phyloP scores from a whole-genome alignment of 257 asterid species.

The Lycium ferocissimum region DNA sequence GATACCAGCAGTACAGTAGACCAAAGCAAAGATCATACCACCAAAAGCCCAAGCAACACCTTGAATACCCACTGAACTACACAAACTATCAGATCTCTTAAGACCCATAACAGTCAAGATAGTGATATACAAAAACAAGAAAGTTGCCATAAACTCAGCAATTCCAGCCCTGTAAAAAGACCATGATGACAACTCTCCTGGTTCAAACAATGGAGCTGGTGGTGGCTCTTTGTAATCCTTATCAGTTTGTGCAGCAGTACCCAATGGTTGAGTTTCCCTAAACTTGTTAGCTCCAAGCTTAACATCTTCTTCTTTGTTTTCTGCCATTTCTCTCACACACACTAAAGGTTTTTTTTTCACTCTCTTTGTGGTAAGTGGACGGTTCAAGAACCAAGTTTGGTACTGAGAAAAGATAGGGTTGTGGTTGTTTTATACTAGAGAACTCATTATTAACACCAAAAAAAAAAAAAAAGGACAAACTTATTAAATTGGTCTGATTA shows the following conservation, averaged over 20 bases:
- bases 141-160: slow-evolving; percentile 73
- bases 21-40: slow-evolving; percentile 76
- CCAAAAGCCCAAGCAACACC: slow-evolving; percentile 83
- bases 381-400: background rate
- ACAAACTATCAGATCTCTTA: slow-evolving; percentile 42
- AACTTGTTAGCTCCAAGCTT: slow-evolving; percentile 67
- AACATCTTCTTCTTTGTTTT: slow-evolving; percentile 66
- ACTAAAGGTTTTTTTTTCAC: background rate
- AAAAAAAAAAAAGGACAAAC: background rate
- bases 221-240: slow-evolving; percentile 74
- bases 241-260: slow-evolving; percentile 69
- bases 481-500: background rate
- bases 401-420: background rate
- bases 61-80: slow-evolving; percentile 68
- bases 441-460: slow-evolving; percentile 4
- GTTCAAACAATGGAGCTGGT: slow-evolving; percentile 71
- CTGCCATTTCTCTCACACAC: slow-evolving; percentile 51
- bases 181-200: slow-evolving; percentile 70
- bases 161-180: slow-evolving; percentile 78
- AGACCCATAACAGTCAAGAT: slow-evolving; percentile 72
- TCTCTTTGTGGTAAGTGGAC: background rate
- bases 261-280: slow-evolving; percentile 63
- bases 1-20: slow-evolving; percentile 76
- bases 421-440: slow-evolving; percentile 46
- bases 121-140: slow-evolving; percentile 65